Evolutionary conservation across 257 asterid genomes (phyloP), one percentile per base, ranked within the genome.

Genomic region (Datura wrightii): DNA sequence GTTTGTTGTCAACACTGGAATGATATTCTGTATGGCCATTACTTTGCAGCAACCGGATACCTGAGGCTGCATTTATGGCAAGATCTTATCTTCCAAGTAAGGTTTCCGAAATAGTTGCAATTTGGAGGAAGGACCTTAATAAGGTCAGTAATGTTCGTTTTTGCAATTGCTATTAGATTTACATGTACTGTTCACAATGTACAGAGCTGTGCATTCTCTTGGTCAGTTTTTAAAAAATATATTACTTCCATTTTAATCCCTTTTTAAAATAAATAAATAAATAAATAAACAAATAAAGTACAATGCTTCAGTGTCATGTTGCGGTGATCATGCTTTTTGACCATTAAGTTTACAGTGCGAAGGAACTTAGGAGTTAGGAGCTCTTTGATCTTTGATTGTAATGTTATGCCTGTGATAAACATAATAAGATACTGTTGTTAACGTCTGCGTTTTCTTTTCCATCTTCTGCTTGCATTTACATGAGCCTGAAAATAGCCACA

Each of bases 31-130:
- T 86, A n/a, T 81, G 14, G 41, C 55, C 71, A 59, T 83, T 82
- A 79, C 84, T 86, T 72, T 88, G 86, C 93, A 97, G 99, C 93
- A 94, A 95, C 69, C 99, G 99, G 92, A 92, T 95, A 91, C 99
- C 99, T 85, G 99, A 97, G 89, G 99, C 99, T 92, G 99, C 99
- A 83, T 85, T 97, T 86, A 97, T 97, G 99, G 99, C 99, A 55
- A 94, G 99, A 87, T 97, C 99, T 60, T 97, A 97, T 90, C 98
- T 97, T 84, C 99, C 99, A 37, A 95, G 97, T 91, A 97, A 94
- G 90, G 99, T 97, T 83, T 92, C 99, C 56, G 97, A 97, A 89
- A 92, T 97, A 59, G 99, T 95, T 59, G 90, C 92, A 70, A 93
- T 97, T 78, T 97, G 99, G 99, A 93, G 95, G 85, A 93, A 89